phyloP scores from a whole-genome alignment of 148 eudicot species.

The Polygonum maritimum region DNA sequence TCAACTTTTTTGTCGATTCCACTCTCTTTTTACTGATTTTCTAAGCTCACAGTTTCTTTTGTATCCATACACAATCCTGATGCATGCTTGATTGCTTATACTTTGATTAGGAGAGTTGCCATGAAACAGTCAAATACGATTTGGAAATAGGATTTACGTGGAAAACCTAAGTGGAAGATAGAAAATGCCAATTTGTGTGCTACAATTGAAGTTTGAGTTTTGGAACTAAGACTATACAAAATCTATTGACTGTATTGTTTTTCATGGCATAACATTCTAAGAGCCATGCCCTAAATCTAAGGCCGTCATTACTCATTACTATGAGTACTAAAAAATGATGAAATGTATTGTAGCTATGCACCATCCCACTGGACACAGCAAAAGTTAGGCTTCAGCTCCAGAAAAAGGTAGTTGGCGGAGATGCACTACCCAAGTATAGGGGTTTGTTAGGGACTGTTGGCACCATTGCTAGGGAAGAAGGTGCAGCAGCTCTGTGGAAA shows the following conservation, averaged over 20 bases:
- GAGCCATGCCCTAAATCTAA: neutral
- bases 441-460: conserved; percentile 92
- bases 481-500: conserved; percentile 79
- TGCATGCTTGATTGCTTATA: neutral
- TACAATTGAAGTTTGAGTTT: neutral
- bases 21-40: too few species aligned
- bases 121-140: neutral
- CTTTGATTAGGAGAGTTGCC: neutral
- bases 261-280: neutral
- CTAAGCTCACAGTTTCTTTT: neutral
- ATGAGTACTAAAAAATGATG: neutral
- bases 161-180: neutral
- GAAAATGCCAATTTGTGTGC: neutral
- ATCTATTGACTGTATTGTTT: too few species aligned
- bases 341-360: conserved; percentile 45
- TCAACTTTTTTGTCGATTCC: neutral
- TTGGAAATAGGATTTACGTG: neutral
- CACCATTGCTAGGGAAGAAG: conserved; percentile 93
- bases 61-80: neutral
- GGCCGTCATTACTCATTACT: neutral
- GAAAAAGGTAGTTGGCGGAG: conserved; percentile 67
- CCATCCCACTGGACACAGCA: conserved; percentile 94
- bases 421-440: conserved; percentile 69
- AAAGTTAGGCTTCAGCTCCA: conserved; percentile 97
- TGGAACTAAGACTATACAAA: neutral